These are phyloP conservation scores for Phytopythium aichiense DNA, from an alignment of 352 stramenopile genomes.

Conservation along the genomic window DNA sequence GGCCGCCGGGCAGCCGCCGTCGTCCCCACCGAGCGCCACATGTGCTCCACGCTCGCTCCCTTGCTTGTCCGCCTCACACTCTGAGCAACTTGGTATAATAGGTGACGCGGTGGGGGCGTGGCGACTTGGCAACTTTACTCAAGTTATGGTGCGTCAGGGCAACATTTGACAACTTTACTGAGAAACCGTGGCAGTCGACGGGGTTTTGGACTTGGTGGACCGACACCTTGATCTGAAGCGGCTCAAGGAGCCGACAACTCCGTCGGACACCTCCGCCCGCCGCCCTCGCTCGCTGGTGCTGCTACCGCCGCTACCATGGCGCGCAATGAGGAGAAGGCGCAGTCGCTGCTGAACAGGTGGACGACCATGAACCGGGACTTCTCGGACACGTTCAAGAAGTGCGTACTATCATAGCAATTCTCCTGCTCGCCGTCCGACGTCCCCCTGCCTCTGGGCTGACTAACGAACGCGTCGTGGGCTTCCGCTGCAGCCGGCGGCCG, in stretches of 20 bases:
- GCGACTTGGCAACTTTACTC: no score
- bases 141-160: no score
- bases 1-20: constrained; percentile 2
- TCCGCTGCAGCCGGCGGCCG: constrained; percentile 66
- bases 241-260: no score
- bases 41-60: no score
- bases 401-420: constrained; percentile 1
- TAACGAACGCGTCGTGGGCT: neutral
- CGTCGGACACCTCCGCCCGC: no score
- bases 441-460: neutral
- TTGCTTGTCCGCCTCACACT: no score
- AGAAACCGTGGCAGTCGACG: no score
- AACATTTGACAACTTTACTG: no score
- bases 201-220: no score
- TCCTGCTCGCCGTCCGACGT: constrained; percentile 1
- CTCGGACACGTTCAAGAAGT: constrained; percentile 81
- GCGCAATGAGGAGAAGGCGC: constrained; percentile 97
- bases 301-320: constrained; percentile 78
- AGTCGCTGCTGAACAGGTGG: constrained; percentile 98
- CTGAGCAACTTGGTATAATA: no score
- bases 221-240: no score
- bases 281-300: neutral
- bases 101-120: no score
- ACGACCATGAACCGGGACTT: constrained; percentile 95
- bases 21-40: constrained; percentile 1